Evolutionary conservation across 1,139 yeast species (phyloP).

Genomic region (Scheffersomyces cryptocercus): DNA sequence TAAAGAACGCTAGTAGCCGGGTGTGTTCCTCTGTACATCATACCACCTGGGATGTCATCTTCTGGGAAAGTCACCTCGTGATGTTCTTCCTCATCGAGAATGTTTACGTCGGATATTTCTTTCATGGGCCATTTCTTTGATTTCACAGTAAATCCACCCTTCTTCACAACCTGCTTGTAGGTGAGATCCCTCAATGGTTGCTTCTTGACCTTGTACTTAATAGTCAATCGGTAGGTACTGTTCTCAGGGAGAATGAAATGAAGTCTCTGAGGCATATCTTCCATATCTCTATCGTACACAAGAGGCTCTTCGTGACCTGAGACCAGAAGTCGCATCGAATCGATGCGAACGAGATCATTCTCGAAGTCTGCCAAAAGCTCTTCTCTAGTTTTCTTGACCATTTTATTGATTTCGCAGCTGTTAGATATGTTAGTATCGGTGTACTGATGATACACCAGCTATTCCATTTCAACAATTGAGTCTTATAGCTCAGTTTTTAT

Average conservation of each 20-base stretch:
- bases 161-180: constrained; percentile 37
- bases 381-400: constrained; percentile 11
- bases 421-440: neutral
- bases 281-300: constrained; percentile 27
- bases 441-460: too few relatives aligned
- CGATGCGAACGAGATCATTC: constrained; percentile 26
- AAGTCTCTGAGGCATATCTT: constrained; percentile 27
- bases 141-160: constrained; percentile 30
- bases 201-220: constrained; percentile 28
- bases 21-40: constrained; percentile 34
- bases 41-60: constrained; percentile 38
- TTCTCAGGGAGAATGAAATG: constrained; percentile 34
- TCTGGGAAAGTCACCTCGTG: constrained; percentile 25
- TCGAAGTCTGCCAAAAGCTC: constrained; percentile 19
- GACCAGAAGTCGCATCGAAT: constrained; percentile 28
- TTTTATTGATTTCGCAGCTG: neutral
- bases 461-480: too few relatives aligned
- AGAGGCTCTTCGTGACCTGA: constrained; percentile 28
- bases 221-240: constrained; percentile 29
- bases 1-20: constrained; percentile 29
- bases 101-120: constrained; percentile 20
- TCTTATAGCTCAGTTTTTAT: too few relatives aligned
- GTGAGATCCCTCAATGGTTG: constrained; percentile 24
- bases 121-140: constrained; percentile 23
- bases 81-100: constrained; percentile 15